These are phyloP conservation scores for Ballota nigra DNA, from an alignment of 257 asterid species.

Conservation along the genomic window DNA sequence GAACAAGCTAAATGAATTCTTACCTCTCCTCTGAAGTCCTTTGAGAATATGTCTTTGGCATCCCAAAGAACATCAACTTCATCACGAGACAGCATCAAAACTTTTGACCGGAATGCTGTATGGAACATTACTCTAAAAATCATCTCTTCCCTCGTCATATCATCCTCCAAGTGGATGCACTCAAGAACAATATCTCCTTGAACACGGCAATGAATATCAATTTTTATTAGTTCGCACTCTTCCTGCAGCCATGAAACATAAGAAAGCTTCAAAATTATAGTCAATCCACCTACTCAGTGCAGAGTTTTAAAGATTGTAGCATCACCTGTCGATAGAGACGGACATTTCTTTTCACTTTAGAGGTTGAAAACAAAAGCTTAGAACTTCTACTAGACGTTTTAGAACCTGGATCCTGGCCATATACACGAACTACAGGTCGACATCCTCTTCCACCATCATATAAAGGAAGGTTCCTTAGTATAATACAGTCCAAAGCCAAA, in stretches of 20 bases:
- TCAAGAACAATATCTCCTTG: slow-evolving; percentile 96
- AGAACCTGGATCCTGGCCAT: slow-evolving; percentile 88
- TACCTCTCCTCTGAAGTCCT: slow-evolving; percentile 94
- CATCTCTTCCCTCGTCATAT: slow-evolving; percentile 78
- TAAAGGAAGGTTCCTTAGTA: slow-evolving; percentile 67
- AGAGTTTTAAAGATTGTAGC: slow-evolving; percentile 22
- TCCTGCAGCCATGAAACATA: slow-evolving; percentile 60
- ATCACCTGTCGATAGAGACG: slow-evolving; percentile 79
- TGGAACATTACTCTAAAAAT: slow-evolving; percentile 91
- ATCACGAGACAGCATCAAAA: slow-evolving; percentile 75
- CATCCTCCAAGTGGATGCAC: slow-evolving; percentile 90
- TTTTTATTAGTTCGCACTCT: slow-evolving; percentile 79
- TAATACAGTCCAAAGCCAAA: slow-evolving; percentile 76
- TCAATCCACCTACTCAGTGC: slow-evolving; percentile 10
- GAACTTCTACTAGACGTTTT: slow-evolving; percentile 76
- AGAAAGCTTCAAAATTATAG: slow-evolving; percentile 22
- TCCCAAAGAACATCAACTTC: slow-evolving; percentile 94
- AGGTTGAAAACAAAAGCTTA: slow-evolving; percentile 79
- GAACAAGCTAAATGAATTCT: slow-evolving; percentile 35
- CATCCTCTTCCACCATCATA: slow-evolving; percentile 83
- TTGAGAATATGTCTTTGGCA: slow-evolving; percentile 69
- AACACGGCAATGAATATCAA: slow-evolving; percentile 67
- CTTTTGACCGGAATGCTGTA: slow-evolving; percentile 87
- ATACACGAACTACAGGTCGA: slow-evolving; percentile 79
- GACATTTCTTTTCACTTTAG: slow-evolving; percentile 47